phyloP scores from a whole-genome alignment of 208 protist genomes.

The Crithidia fasciculata region DNA sequence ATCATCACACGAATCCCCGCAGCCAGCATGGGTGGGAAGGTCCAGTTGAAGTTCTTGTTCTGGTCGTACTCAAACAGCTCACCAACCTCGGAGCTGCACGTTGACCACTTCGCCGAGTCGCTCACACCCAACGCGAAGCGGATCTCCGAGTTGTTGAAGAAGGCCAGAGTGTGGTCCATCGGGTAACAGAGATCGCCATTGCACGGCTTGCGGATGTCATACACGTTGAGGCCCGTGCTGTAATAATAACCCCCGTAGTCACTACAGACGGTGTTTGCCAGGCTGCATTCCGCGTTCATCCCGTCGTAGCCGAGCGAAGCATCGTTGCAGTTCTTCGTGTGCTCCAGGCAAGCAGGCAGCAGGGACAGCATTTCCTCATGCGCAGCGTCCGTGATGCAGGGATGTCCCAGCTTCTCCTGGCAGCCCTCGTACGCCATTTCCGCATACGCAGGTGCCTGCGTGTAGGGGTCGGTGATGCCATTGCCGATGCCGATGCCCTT shows the following conservation, averaged over 20 bases:
- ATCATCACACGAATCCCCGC: conserved; percentile 79
- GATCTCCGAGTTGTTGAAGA: conserved; percentile 56
- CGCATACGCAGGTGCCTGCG: conserved; percentile 72
- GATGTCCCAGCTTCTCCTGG: conserved; percentile 44
- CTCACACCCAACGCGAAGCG: conserved; percentile 60
- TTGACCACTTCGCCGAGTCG: conserved; percentile 37
- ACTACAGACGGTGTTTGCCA: neutral
- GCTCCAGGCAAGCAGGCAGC: neutral
- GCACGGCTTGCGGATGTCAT: conserved; percentile 81
- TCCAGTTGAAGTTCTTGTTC: conserved; percentile 66
- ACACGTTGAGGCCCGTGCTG: conserved; percentile 55
- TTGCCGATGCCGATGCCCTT: conserved; percentile 85
- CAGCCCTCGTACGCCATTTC: conserved; percentile 66
- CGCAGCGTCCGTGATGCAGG: conserved; percentile 46
- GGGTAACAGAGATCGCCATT: conserved; percentile 81
- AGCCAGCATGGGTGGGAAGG: conserved; percentile 55
- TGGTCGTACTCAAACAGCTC: conserved; percentile 63
- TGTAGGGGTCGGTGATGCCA: conserved; percentile 82
- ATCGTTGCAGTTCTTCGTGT: neutral
- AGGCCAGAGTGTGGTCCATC: conserved; percentile 49
- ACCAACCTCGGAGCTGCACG: conserved; percentile 71
- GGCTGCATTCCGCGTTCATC: neutral
- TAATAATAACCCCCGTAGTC: neutral
- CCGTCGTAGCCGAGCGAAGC: neutral
- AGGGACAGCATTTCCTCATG: conserved; percentile 48